Base-by-base conservation (phyloP, 805 yeast genomes). In the Yarrowia sp. region DNA sequence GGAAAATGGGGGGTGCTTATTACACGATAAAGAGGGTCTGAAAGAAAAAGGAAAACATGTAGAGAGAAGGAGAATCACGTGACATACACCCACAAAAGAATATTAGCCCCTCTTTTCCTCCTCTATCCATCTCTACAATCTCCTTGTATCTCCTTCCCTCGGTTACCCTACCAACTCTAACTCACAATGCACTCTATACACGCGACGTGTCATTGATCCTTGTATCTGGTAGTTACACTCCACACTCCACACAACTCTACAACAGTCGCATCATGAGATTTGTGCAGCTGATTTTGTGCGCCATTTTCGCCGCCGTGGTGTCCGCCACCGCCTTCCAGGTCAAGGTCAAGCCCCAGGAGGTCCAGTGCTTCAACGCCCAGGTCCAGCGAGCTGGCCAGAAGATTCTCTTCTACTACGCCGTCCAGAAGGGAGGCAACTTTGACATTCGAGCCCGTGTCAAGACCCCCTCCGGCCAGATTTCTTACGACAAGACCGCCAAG, bases 341-440 rank as follows among this genome's bases (percentile, higher is more conserved):
- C 71, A 80, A 81, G 24, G 80, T 90, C 67, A 86, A 86, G n/a
- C 90, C 96, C 14, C 87, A 86, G 70, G 95, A 87, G 65, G 79
- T 80, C 66, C 77, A 85, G 58, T 90, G 97, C 73, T 89, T 80
- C 77, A 89, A 87, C 75, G 82, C 87, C 33, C 83, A 86, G 73
- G 88, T 91, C 65, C 82, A 82, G 61, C 78, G 81, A 67, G 83
- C 83, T 5, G 80, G 82, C 69, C 78, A 88, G 54, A 84, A 81
- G 67, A 80, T 91, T 65, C 87, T 88, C 41, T 90, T 85, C 74
- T 87, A 89, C 74, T 90, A 89, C 80, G 90, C 96, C 16, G 96
- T 91, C 69, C 88, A 88, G 77, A 78, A 87, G 35, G 95, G 92
- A 65, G 91, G 95, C 19, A 78, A 88, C 40, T 89, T 87, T 71